Conservation (phyloP, 192 early-diverging fungal genomes). For the Dimargaris xerosporica region DNA sequence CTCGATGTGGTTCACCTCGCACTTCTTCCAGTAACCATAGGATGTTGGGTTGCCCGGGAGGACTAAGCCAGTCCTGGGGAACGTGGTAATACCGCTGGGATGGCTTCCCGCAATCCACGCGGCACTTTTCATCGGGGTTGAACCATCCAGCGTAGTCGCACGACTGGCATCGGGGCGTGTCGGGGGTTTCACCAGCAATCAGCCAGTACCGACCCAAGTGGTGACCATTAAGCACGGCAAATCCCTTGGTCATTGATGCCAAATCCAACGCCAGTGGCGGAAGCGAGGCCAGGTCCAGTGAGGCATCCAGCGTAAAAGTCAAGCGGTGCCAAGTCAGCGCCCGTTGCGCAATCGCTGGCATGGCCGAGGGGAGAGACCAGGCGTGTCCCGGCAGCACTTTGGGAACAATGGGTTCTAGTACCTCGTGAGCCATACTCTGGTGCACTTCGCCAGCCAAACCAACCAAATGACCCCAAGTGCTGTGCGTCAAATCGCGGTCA, state of each 20-base stretch:
- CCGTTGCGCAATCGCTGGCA: not conserved
- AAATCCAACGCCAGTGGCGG: slow-evolving; percentile 19
- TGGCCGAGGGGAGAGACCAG: not conserved
- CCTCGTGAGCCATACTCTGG: not conserved
- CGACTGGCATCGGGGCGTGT: slow-evolving; percentile 16
- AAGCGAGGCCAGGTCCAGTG: not conserved
- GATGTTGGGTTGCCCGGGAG: not conserved
- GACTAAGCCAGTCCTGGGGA: slow-evolving; percentile 18
- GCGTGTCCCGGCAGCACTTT: too few species aligned
- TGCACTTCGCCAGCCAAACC: slow-evolving; percentile 16
- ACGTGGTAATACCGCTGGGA: slow-evolving; percentile 30
- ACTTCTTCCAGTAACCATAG: slow-evolving; percentile 20
- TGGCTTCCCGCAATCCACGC: slow-evolving; percentile 20
- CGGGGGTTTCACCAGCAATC: slow-evolving; percentile 13
- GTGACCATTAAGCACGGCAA: slow-evolving; percentile 24
- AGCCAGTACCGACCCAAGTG: slow-evolving; percentile 29
- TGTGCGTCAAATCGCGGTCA: slow-evolving; percentile 20
- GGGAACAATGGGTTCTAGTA: not conserved
- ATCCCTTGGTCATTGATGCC: slow-evolving; percentile 28
- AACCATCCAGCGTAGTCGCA: slow-evolving; percentile 22
- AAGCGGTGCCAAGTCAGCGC: slow-evolving; percentile 8
- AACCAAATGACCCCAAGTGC: slow-evolving; percentile 17
- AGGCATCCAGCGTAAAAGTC: not conserved
- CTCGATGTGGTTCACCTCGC: slow-evolving; percentile 17
- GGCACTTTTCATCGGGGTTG: slow-evolving; percentile 20